Conservation (phyloP, 768 basidiomycete genomes). For the Mycena venus region DNA sequence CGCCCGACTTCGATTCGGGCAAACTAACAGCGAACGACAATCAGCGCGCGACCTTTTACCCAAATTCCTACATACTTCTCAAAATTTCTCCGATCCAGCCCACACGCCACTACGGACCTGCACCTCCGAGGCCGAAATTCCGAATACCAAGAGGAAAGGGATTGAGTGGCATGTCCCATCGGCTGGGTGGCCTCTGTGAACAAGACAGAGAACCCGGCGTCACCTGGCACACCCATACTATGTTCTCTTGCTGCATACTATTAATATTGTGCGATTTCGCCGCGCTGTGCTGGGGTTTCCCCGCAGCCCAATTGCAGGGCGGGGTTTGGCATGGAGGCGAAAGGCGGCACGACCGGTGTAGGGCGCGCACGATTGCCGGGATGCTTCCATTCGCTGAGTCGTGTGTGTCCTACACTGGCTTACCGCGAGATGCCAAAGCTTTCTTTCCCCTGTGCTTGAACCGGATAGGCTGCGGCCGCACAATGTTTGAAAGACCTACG, state of each 20-base stretch:
- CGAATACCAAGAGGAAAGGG: no score
- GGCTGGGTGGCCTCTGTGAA: no score
- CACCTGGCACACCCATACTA: background rate
- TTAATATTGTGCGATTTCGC: constrained; percentile 3
- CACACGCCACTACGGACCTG: background rate
- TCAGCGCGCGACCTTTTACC: background rate
- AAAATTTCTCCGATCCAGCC: background rate
- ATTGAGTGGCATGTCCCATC: no score
- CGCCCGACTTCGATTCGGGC: background rate
- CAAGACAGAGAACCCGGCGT: background rate
- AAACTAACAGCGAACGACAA: background rate
- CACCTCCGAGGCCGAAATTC: background rate
- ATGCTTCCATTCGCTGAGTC: background rate
- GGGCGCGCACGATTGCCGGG: background rate
- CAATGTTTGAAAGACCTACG: no score
- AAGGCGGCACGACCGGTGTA: background rate
- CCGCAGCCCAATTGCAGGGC: background rate
- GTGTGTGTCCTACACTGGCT: background rate
- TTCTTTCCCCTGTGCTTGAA: no score
- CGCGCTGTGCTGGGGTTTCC: background rate
- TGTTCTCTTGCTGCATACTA: background rate
- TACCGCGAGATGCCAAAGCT: background rate
- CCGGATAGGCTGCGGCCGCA: no score
- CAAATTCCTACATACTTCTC: background rate
- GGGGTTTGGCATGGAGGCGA: background rate